Evolutionary conservation across 2,329 filamentous ascomycete genomes (phyloP).

Genomic region (Arthrobotrys entomopaga): DNA sequence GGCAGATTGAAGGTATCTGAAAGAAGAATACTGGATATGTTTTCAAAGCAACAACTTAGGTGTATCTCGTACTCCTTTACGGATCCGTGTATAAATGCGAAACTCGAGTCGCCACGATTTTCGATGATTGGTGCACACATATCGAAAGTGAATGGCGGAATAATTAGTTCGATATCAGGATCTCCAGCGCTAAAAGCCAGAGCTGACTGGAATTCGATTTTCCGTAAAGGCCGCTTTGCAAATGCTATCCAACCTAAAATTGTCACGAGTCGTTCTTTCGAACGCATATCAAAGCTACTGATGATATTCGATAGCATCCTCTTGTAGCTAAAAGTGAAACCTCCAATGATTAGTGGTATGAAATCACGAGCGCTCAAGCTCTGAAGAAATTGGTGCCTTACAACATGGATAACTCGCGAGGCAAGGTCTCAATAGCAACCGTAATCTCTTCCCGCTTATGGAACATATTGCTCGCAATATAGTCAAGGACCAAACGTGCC

Average conservation of each 20-base stretch:
- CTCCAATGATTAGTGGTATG: no score
- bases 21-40: no score
- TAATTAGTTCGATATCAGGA: not conserved
- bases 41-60: no score
- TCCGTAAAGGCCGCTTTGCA: slow-evolving; percentile 61
- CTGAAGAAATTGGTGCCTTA: slow-evolving; percentile 30
- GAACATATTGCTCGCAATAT: slow-evolving; percentile 60
- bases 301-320: no score
- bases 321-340: no score
- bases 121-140: no score
- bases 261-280: slow-evolving; percentile 58
- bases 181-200: slow-evolving; percentile 58
- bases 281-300: slow-evolving; percentile 58
- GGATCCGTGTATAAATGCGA: no score
- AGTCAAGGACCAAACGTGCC: slow-evolving; percentile 61
- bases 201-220: slow-evolving; percentile 61
- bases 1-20: no score
- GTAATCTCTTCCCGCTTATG: slow-evolving; percentile 58
- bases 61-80: no score
- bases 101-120: no score
- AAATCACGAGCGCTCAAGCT: no score
- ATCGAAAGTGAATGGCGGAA: no score
- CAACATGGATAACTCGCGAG: slow-evolving; percentile 58
- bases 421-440: slow-evolving; percentile 57
- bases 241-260: slow-evolving; percentile 63